phyloP scores from a whole-genome alignment of 2,329 filamentous ascomycete genomes.

The Microcyclosporella mali region DNA sequence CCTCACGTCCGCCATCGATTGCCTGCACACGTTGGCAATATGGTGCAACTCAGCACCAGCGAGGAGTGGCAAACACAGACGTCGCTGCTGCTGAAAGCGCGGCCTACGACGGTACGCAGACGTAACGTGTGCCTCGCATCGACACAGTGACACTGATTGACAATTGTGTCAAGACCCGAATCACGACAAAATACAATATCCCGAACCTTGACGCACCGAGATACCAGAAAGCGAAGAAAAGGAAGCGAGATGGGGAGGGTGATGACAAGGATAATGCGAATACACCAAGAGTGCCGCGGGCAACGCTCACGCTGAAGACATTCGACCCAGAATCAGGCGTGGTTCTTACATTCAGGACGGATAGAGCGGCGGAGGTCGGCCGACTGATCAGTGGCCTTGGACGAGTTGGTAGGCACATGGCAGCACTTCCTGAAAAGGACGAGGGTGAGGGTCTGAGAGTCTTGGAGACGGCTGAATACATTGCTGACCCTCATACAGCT shows the following conservation, averaged over 20 bases:
- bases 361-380: slow-evolving; percentile 83
- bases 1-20: not conserved
- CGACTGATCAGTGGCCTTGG: slow-evolving; percentile 73
- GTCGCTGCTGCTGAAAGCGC: slow-evolving; percentile 73
- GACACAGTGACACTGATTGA: not conserved
- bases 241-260: slow-evolving; percentile 20
- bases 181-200: slow-evolving; percentile 89
- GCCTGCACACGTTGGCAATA: slow-evolving; percentile 33
- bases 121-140: not conserved
- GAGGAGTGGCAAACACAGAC: slow-evolving; percentile 92
- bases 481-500: slow-evolving; percentile 7
- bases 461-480: not conserved
- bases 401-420: slow-evolving; percentile 61
- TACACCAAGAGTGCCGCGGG: slow-evolving; percentile 50
- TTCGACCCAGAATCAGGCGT: slow-evolving; percentile 77
- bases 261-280: slow-evolving; percentile 19
- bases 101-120: slow-evolving; percentile 68
- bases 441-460: slow-evolving; percentile 28
- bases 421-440: slow-evolving; percentile 39
- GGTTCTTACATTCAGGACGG: slow-evolving; percentile 83
- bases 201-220: slow-evolving; percentile 28
- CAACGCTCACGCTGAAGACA: slow-evolving; percentile 76
- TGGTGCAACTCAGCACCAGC: slow-evolving; percentile 75
- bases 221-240: slow-evolving; percentile 26
- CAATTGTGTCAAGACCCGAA: slow-evolving; percentile 58